Evolutionary conservation across 306 rosid genomes (phyloP), one percentile per base, ranked within the genome.

Genomic region (Quercus mongolica): DNA sequence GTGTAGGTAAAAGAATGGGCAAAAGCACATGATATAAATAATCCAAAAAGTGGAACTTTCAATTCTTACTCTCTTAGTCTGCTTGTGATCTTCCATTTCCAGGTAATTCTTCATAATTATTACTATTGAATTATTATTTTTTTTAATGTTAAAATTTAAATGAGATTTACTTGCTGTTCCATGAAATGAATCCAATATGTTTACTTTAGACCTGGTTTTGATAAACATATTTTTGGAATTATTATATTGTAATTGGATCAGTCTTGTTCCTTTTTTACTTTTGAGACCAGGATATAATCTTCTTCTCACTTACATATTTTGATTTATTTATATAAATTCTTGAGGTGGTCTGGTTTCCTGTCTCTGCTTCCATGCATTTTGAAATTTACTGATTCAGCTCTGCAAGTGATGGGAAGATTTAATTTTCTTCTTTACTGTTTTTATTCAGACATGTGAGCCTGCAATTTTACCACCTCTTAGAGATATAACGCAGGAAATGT

Each of bases 1-100:
- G 74, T 87, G 90, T 87, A 95, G 99, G 97, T 95, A 62, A 95
- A 95, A 86, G 94, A 95, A 86, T 94, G 99, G 99, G 99, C 97
- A 28, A 94, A 91, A 91, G 85, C 90, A 21, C 95, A 92, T 71
- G 87, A 85, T 54, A 92, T 94, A 67, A 94, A 94, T 82, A 86
- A 88, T 81, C 79, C 99, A 56, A 91, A 59, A 84, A 19, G 77
- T 30, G 97, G 99, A 77, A 85, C 91, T 76, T 88, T 94, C 90
- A 92, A 90, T 73, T 94, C 99, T 18, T 95, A 90, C 87, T 79
- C 99, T 74, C 97, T 95, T 57, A 64, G 94, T 82, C 82, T 95
- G 84, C 97, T 95, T 56, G 97, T 91, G 78, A 78, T 95, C 71
- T 95, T 95, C 84, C 97, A 93, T 83, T 91, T 95, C 76, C 99